phyloP scores from a whole-genome alignment of 2,329 filamentous ascomycete species.

The Clonostachys chloroleuca region DNA sequence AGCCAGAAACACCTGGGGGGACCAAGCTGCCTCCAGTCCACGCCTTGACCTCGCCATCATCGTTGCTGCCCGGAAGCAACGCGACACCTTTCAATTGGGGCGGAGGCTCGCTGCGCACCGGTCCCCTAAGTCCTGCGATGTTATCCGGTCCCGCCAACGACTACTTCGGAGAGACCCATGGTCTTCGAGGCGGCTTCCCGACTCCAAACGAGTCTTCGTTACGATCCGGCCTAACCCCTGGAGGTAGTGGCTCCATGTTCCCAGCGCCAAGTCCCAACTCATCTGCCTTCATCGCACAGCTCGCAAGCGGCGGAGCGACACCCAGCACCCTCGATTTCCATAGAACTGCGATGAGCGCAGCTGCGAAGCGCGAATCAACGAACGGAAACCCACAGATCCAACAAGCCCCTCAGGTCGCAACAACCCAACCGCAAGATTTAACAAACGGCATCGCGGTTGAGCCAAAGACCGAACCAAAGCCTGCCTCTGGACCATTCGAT shows the following conservation, averaged over 20 bases:
- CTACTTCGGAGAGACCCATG: constrained; percentile 81
- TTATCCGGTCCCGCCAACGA: constrained; percentile 81
- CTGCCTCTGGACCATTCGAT: constrained; percentile 65
- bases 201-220: constrained; percentile 96
- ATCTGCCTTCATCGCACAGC: constrained; percentile 73
- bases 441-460: constrained; percentile 29
- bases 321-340: constrained; percentile 93
- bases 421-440: constrained; percentile 47
- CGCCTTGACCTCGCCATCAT: constrained; percentile 83
- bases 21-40: constrained; percentile 85
- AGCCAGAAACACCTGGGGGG: constrained; percentile 76
- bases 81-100: constrained; percentile 76
- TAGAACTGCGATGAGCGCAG: constrained; percentile 81
- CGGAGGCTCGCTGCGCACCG: constrained; percentile 79
- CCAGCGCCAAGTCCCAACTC: constrained; percentile 85
- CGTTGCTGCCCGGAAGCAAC: constrained; percentile 69
- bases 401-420: constrained; percentile 13
- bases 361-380: constrained; percentile 54
- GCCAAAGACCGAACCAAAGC: constrained; percentile 42
- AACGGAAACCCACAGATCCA: constrained; percentile 20
- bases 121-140: constrained; percentile 95
- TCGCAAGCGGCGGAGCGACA: constrained; percentile 78
- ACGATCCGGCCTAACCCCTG: constrained; percentile 86
- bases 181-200: constrained; percentile 77
- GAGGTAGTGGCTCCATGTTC: constrained; percentile 96